Base-by-base conservation (phyloP, 2,329 filamentous ascomycete genomes). In the Fusarium pininemorale region DNA sequence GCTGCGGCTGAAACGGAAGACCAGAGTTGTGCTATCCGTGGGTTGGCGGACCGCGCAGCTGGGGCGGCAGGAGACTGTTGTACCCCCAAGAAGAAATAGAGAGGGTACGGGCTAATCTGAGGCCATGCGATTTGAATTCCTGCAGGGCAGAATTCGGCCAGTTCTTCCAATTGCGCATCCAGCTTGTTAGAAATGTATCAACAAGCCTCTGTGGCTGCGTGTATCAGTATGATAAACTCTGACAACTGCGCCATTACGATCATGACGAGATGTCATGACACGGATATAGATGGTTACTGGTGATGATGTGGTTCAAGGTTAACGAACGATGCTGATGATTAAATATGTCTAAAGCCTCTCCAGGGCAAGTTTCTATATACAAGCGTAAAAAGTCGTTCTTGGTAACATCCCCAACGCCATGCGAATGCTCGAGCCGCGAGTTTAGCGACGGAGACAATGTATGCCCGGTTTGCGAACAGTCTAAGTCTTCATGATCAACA, bases 51-150 rank as follows among this genome's bases (percentile, higher is more conserved):
- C 74, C 80, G 80, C n/a, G 87, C 84, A 14, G 83, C 82, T 15
- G 76, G 76, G 13, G 81, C 82, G 22, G 86, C 86, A 1, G 87
- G 86, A 7, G 87, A 90, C 74, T 90, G 89, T 78, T 90, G 89
- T 74, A 81, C 82, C 50, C 86, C 86, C 3, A 88, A 85, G 78
- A 83, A n/a, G 16, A 68, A 61, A 53, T 68, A 83, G 74, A 73
- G 47, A 26, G 44, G 75, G 48, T 62, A 28, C 30, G 38, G 45
- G 45, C 14, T 16, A 26, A 56, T 22, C 42, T 37, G 20, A 14
- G 28, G 22, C 7, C 24, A 37, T 37, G 28, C 26, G 18, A 28
- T 24, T 9, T 28, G 24, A 62, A 57, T 22, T 30, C 13, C 16
- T 35, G 5, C 9, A 32, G 11, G 48, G 22, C 16, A 44, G n/a